These are phyloP conservation scores for Cryoendolithus antarcticus DNA, from an alignment of 2,329 filamentous ascomycete genomes.

Conservation along the genomic window DNA sequence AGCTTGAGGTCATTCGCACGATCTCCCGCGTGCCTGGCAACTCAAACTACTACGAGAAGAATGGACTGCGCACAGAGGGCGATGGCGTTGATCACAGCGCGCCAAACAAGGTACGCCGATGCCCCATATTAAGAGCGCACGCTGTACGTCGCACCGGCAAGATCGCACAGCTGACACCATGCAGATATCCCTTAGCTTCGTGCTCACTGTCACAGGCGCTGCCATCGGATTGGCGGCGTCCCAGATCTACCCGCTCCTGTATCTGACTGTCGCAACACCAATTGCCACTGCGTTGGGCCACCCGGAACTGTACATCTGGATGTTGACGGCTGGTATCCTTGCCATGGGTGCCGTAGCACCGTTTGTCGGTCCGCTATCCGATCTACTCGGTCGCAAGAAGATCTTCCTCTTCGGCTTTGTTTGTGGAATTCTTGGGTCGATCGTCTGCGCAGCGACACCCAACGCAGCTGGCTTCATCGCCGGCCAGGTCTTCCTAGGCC, in stretches of 20 bases:
- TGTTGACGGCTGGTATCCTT: slow-evolving; percentile 42
- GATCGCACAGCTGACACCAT: no score
- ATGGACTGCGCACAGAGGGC: slow-evolving; percentile 33
- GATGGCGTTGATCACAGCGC: slow-evolving; percentile 32
- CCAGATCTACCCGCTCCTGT: no score
- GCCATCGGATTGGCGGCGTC: no score
- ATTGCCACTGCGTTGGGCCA: no score
- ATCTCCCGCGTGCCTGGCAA: slow-evolving; percentile 26
- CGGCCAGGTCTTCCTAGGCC: slow-evolving; percentile 49
- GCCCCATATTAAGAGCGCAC: no score
- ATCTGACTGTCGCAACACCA: no score
- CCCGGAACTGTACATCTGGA: slow-evolving; percentile 22
- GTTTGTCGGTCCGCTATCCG: slow-evolving; percentile 55
- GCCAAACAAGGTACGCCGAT: no score
- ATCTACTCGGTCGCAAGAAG: slow-evolving; percentile 49
- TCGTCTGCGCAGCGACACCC: slow-evolving; percentile 45
- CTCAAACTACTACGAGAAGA: slow-evolving; percentile 34
- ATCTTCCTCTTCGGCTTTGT: slow-evolving; percentile 44
- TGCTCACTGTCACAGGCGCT: no score
- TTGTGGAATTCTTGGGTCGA: slow-evolving; percentile 46
- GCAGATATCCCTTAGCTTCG: no score
- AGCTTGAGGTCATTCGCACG: slow-evolving; percentile 16
- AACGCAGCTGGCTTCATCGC: slow-evolving; percentile 51
- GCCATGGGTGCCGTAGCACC: slow-evolving; percentile 45
- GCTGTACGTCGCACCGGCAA: no score